Evolutionary conservation across 2,329 filamentous ascomycete genomes (phyloP).

Genomic region (Arachnopeziza araneosa): DNA sequence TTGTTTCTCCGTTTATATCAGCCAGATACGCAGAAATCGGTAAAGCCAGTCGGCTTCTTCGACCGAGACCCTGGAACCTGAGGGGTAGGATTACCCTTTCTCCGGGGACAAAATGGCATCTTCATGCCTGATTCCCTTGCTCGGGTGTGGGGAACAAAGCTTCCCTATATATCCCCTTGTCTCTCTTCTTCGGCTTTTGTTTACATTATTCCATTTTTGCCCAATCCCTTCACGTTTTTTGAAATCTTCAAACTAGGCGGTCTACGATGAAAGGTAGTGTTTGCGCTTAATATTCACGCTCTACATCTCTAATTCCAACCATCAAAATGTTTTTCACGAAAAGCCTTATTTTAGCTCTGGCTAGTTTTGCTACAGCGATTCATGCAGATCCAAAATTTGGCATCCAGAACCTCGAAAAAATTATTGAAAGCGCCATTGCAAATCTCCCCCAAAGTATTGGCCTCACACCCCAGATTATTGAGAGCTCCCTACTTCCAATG

Average conservation of each 20-base stretch:
- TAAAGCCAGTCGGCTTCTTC: background rate
- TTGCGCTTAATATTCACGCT: too few relatives aligned
- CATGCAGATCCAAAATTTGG: background rate
- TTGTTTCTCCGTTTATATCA: background rate
- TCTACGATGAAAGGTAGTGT: too few relatives aligned
- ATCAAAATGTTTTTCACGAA: background rate
- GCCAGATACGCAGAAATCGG: background rate
- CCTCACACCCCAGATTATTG: constrained; percentile 19
- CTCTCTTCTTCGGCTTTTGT: too few relatives aligned
- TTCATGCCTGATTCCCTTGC: background rate
- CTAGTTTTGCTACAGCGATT: background rate
- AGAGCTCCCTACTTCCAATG: constrained; percentile 15
- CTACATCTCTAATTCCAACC: too few relatives aligned
- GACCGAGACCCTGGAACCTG: background rate
- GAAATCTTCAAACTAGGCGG: too few relatives aligned
- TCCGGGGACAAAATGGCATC: background rate
- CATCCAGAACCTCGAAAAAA: background rate
- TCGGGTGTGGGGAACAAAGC: background rate
- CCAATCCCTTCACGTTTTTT: too few relatives aligned
- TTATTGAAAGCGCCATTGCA: background rate
- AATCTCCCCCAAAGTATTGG: background rate
- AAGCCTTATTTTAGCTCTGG: background rate
- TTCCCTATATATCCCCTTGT: background rate
- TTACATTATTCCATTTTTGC: too few relatives aligned
- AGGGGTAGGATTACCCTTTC: background rate